Evolutionary conservation across 306 rosid species (phyloP), one percentile per base, ranked within the genome.

Genomic region (Lathyrus aphaca): DNA sequence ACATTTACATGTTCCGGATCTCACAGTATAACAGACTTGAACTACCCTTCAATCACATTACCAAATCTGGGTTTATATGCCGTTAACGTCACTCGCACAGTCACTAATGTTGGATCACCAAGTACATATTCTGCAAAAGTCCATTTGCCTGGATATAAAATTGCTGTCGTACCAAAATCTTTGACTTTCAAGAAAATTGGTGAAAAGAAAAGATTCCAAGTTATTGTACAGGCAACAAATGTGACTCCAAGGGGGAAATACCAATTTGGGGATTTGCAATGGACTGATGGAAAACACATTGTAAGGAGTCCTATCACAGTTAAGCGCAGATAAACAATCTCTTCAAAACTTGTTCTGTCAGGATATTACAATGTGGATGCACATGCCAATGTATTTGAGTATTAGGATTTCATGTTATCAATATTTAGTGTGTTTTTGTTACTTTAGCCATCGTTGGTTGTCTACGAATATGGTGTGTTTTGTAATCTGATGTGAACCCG

Each of bases 31-130:
- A 48, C 18, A 1, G 82, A 86, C 63, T 71, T 89, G 21, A 89
- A 88, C 76, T 82, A 88, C 82, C 95, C 95, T 48, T 79, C 91
- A 23, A 81, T 88, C 70, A 55, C 78, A n/a, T 71, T 88, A 32
- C 80, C 83, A 0, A 32, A 72, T 71, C 74, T 82, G 19, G 37
- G 40, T 1, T 37, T 4, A 39, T 5, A 29, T 3, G 17, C 57
- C 0, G 69, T 78, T 23, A 82, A 59, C 2, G 30, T 84, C 50
- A 80, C 76, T 8, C 74, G 91, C 27, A 86, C 37, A n/a, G 66
- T 82, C 37, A 86, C 79, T 65, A 86, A 86, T 37, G 91, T 85
- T 14, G 90, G 94, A 3, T 17, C 74, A 11, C 83, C 88, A 8
- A 66, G 82, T 45, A 79, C 77, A 0, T 88, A 88, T 55, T 2